Conservation (phyloP, 495 filamentous ascomycete species). For the Hyaloscypha hepaticicola region DNA sequence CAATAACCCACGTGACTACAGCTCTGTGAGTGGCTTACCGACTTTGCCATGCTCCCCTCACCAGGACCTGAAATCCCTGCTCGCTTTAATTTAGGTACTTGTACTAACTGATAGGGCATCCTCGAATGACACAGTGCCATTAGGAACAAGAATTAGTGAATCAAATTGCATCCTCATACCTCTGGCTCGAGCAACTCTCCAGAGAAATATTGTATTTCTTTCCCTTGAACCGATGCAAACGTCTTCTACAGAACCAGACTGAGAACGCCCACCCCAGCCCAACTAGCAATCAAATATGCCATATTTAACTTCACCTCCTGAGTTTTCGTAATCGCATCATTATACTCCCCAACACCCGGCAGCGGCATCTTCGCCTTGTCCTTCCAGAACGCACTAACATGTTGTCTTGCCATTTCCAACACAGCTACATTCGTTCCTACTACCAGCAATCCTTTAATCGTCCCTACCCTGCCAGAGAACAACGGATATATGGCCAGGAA, state of each 20-base stretch:
- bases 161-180: too few species aligned
- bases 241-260: conserved; percentile 5
- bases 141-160: too few species aligned
- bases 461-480: neutral
- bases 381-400: conserved; percentile 22
- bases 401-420: conserved; percentile 13
- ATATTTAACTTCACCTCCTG: conserved; percentile 25
- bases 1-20: too few species aligned
- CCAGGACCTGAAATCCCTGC: too few species aligned
- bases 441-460: neutral
- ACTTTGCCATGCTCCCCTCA: too few species aligned
- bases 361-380: conserved; percentile 21
- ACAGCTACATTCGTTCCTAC: conserved; percentile 12
- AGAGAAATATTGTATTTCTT: too few species aligned
- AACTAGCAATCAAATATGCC: conserved; percentile 16
- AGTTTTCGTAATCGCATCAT: conserved; percentile 23
- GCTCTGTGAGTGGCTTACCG: too few species aligned
- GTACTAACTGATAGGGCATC: too few species aligned
- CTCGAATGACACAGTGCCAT: too few species aligned
- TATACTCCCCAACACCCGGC: conserved; percentile 21
- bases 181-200: too few species aligned
- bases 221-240: too few species aligned
- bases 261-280: conserved; percentile 14
- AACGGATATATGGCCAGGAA: conserved; percentile 1
- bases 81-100: too few species aligned